Evolutionary conservation across 2,329 filamentous ascomycete genomes (phyloP), one percentile per base, ranked within the genome.

Genomic region (Xylaria sp.): DNA sequence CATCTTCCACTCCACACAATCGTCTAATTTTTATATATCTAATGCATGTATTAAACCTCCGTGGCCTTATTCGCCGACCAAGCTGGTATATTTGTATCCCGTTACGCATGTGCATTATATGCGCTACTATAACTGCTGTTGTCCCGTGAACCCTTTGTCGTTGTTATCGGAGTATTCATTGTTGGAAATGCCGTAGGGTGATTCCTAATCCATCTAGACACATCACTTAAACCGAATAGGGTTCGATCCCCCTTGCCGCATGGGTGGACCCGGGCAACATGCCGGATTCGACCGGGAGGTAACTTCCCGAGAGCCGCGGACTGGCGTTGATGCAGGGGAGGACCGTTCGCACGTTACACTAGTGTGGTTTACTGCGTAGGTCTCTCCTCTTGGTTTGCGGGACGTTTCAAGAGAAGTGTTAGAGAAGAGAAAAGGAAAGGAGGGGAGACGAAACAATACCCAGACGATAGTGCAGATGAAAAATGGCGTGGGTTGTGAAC

Each of bases 241-340:
- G 53, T 58, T 51, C 47, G 54, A 57, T 38, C 58, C 58, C n/a
- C 56, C 58, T 31, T 49, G 57, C 45, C 11, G 11, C 15, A 36
- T 10, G 22, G 44, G 63, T 66, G 57, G 63, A 51, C 25, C 53
- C 29, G 22, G 20, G 39, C 25, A 17, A 42, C 51, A n/a, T 27
- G 20, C 36, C 31, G 54, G 36, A 44, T 36, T 36, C n/a, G 51
- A 9, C 63, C 65, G 65, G 65, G 25, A 56, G 11, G n/a, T 45
- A 38, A 22, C n/a, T n/a, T 57, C 53, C 61, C 61, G 61, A 51
- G 54, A 39, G 47, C 61, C 61, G 61, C 51, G 54, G 55, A 11
- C 22, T 45, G 61, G 44, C 42, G 49, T 60, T 31, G 54, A 56
- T 25, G 65, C 65, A 67, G 65, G 65, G 60, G 59, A 54, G 54